These are phyloP conservation scores for Incumbomyces delicatus DNA, from an alignment of 2,329 filamentous ascomycete species.

Conservation along the genomic window DNA sequence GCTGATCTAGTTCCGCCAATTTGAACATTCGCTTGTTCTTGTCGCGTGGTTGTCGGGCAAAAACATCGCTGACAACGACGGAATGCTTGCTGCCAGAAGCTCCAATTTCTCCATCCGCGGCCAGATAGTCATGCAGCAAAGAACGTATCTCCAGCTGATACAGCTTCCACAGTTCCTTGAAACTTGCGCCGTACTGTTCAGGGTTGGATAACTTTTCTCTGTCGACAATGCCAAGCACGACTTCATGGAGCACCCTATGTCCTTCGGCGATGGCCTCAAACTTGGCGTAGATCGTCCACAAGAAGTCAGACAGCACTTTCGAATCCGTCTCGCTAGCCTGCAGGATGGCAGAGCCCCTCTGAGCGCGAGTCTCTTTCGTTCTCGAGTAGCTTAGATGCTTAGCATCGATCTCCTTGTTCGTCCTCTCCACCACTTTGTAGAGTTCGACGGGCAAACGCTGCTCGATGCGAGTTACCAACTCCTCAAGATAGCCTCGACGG, in stretches of 20 bases:
- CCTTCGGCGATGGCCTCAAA: slow-evolving; percentile 96
- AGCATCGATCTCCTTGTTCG: slow-evolving; percentile 85
- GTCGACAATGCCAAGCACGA: slow-evolving; percentile 73
- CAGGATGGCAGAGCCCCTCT: slow-evolving; percentile 49
- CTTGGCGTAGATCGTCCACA: slow-evolving; percentile 89
- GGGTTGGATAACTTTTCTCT: slow-evolving; percentile 59
- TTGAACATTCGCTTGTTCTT: slow-evolving; percentile 58
- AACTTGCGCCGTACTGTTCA: slow-evolving; percentile 69
- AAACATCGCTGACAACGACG: slow-evolving; percentile 40
- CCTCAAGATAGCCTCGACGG: slow-evolving; percentile 75
- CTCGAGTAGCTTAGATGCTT: slow-evolving; percentile 75
- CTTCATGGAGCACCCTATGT: slow-evolving; percentile 86
- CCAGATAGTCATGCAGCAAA: slow-evolving; percentile 88
- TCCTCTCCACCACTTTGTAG: slow-evolving; percentile 88
- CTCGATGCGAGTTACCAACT: slow-evolving; percentile 81
- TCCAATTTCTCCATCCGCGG: slow-evolving; percentile 70
- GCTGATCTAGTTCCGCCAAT: slow-evolving; percentile 70
- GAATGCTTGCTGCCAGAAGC: slow-evolving; percentile 46
- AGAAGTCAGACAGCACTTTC: slow-evolving; percentile 78
- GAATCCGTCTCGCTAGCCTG: slow-evolving; percentile 67
- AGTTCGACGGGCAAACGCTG: slow-evolving; percentile 88
- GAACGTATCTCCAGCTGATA: slow-evolving; percentile 97
- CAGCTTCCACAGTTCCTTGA: slow-evolving; percentile 95
- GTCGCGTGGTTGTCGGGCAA: slow-evolving; percentile 39
- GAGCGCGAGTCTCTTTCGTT: slow-evolving; percentile 36